Percentiles rank a stretch among this genome's conserved stretches.
These are phyloP conservation scores for Candida albicans DNA, from an alignment of 1,139 yeast species.

Conservation along the genomic window DNA sequence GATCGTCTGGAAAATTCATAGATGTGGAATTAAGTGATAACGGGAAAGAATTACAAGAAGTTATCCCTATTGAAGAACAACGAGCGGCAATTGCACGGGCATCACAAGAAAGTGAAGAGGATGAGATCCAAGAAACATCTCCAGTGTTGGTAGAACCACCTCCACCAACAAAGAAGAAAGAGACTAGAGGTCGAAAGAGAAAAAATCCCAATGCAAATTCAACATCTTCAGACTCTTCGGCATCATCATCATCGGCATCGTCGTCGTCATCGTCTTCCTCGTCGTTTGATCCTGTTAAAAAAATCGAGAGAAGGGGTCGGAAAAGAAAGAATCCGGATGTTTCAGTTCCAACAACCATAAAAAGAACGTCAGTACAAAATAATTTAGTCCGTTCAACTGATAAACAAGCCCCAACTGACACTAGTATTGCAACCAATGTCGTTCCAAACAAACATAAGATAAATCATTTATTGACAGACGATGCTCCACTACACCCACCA, in stretches of 20 bases:
- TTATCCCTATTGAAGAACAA: conserved; percentile 10
- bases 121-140: not conserved
- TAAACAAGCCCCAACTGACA: too few species aligned
- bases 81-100: conserved; percentile 3
- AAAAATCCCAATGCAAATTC: not conserved
- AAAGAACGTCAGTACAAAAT: not conserved
- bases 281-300: conserved; percentile 3
- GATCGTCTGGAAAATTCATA: conserved; percentile 9
- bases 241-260: not conserved
- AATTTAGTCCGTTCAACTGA: not conserved
- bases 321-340: conserved; percentile 11
- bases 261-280: not conserved
- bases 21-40: conserved; percentile 15
- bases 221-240: not conserved
- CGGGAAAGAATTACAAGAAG: conserved; percentile 13
- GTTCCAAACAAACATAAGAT: conserved; percentile 13
- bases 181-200: conserved; percentile 14
- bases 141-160: not conserved
- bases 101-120: conserved; percentile 2
- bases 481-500: conserved; percentile 11
- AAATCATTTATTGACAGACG: conserved; percentile 14
- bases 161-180: conserved; percentile 11
- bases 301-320: conserved; percentile 15
- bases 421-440: not conserved
- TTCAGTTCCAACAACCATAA: not conserved